Evolutionary conservation across 2,329 filamentous ascomycete genomes (phyloP).

Genomic region (Fusarium sp.): DNA sequence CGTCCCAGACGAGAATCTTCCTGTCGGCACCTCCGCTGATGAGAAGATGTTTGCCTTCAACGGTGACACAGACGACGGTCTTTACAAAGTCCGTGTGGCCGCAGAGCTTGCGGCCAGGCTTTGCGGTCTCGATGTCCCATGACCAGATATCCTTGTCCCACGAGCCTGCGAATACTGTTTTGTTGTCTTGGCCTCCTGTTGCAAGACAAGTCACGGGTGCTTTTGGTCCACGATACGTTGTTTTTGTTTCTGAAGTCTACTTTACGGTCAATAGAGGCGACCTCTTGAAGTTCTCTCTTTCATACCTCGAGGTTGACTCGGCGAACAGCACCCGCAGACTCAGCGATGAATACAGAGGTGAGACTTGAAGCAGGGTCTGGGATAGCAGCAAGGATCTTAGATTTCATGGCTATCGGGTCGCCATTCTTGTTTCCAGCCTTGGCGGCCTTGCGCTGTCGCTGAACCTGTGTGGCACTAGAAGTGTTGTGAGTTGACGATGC

Average conservation of each 20-base stretch:
- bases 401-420: conserved; percentile 80
- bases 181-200: conserved; percentile 66
- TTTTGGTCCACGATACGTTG: conserved; percentile 75
- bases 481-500: conserved; percentile 2
- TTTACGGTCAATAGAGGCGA: conserved; percentile 11
- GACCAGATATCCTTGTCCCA: conserved; percentile 96
- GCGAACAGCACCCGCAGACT: conserved; percentile 84
- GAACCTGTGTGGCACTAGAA: conserved; percentile 60
- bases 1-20: conserved; percentile 86
- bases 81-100: conserved; percentile 96
- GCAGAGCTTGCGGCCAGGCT: conserved; percentile 68
- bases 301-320: conserved; percentile 79
- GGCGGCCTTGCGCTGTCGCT: conserved; percentile 70
- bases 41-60: conserved; percentile 71
- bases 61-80: conserved; percentile 70
- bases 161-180: conserved; percentile 82
- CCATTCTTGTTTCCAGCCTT: conserved; percentile 83
- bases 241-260: conserved; percentile 49
- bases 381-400: conserved; percentile 83
- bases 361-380: conserved; percentile 71
- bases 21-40: conserved; percentile 82
- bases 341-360: conserved; percentile 78
- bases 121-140: conserved; percentile 73
- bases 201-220: conserved; percentile 84
- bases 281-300: background rate